Evolutionary conservation across 2,329 filamentous ascomycete species (phyloP).

Genomic region (Chaetomium sp.): DNA sequence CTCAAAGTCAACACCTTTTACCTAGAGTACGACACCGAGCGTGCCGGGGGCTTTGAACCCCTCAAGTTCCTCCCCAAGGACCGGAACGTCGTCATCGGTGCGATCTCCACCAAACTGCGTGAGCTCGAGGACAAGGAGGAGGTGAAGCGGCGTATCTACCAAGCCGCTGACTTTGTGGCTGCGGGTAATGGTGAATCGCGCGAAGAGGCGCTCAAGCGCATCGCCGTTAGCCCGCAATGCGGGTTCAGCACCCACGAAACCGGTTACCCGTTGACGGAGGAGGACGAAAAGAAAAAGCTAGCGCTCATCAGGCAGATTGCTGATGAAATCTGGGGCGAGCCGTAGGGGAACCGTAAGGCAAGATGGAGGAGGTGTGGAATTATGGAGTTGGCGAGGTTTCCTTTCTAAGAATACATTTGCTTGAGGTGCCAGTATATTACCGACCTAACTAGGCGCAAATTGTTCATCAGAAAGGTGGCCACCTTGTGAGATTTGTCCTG

Average conservation of each 20-base stretch:
- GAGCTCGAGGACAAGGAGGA: slow-evolving; percentile 57
- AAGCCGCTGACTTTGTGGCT: slow-evolving; percentile 62
- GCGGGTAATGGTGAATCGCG: slow-evolving; percentile 57
- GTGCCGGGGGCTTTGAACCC: slow-evolving; percentile 60
- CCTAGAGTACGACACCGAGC: slow-evolving; percentile 61
- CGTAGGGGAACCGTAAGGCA: slow-evolving; percentile 21
- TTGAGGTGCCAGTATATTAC: no score
- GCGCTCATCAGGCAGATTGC: slow-evolving; percentile 64
- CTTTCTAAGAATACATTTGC: no score
- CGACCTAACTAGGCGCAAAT: no score
- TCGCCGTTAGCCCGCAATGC: slow-evolving; percentile 65
- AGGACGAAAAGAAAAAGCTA: slow-evolving; percentile 70
- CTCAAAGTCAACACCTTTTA: slow-evolving; percentile 62
- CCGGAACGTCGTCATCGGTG: slow-evolving; percentile 58
- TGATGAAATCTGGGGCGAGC: slow-evolving; percentile 61
- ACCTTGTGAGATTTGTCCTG: no score
- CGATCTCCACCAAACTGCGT: slow-evolving; percentile 57
- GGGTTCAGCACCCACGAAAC: slow-evolving; percentile 69
- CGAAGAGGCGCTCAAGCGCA: slow-evolving; percentile 61
- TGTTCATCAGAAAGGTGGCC: no score
- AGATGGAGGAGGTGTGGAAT: neutral
- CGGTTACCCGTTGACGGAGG: slow-evolving; percentile 61
- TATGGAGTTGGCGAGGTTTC: neutral
- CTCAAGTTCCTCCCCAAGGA: slow-evolving; percentile 52
- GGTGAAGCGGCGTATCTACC: slow-evolving; percentile 52